Conservation (phyloP, 2,329 filamentous ascomycete genomes). For the Penicillium brasilianum region DNA sequence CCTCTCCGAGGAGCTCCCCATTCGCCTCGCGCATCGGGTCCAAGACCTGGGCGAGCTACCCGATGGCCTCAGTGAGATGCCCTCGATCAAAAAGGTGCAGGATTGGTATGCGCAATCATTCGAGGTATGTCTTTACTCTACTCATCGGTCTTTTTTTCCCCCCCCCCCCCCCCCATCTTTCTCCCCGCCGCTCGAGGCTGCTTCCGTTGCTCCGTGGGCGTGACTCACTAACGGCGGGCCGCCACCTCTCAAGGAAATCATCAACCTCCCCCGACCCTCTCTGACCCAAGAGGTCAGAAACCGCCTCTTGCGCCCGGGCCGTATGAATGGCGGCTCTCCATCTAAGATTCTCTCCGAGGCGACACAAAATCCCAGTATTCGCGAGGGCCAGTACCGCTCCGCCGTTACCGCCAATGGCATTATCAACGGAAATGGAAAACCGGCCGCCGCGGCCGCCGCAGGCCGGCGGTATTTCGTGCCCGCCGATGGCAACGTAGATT, state of each 20-base stretch:
- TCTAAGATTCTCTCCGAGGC: slow-evolving; percentile 77
- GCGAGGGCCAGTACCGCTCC: slow-evolving; percentile 76
- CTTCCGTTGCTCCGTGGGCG: slow-evolving; percentile 1
- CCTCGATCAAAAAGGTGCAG: slow-evolving; percentile 90
- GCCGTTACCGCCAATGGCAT: slow-evolving; percentile 47
- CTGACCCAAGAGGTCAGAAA: slow-evolving; percentile 77
- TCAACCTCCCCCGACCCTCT: slow-evolving; percentile 76
- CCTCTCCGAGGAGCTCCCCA: slow-evolving; percentile 95
- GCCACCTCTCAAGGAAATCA: slow-evolving; percentile 85
- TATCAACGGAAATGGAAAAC: slow-evolving; percentile 57
- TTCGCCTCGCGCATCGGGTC: slow-evolving; percentile 92
- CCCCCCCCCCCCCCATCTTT: no score
- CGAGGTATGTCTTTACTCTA: slow-evolving; percentile 67
- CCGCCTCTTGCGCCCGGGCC: slow-evolving; percentile 66
- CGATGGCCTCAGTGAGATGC: slow-evolving; percentile 97
- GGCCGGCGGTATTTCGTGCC: slow-evolving; percentile 83
- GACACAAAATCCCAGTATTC: slow-evolving; percentile 87
- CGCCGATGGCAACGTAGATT: slow-evolving; percentile 84
- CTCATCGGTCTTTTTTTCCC: neutral
- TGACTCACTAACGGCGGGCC: slow-evolving; percentile 30
- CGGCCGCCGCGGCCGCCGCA: slow-evolving; percentile 49
- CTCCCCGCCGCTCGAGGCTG: neutral
- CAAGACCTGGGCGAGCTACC: slow-evolving; percentile 91
- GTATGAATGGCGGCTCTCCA: slow-evolving; percentile 57
- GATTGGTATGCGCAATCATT: slow-evolving; percentile 99